Percentiles rank a stretch among this genome's conserved stretches.
Conservation (phyloP, 2,329 filamentous ascomycete genomes). For the Ophiostoma fasciatum region DNA sequence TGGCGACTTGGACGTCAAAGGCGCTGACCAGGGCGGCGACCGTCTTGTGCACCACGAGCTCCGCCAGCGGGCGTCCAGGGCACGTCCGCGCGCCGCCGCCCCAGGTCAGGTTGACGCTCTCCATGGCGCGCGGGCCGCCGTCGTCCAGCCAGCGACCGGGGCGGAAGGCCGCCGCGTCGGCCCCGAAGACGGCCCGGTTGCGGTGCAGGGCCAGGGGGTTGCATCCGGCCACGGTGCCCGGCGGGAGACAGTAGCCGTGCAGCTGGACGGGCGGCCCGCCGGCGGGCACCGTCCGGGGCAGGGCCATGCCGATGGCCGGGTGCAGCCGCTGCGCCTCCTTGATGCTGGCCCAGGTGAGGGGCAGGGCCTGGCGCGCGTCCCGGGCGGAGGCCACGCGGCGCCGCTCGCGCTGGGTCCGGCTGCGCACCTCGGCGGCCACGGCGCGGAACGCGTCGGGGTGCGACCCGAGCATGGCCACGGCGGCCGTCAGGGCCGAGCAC, state of each 20-base stretch:
- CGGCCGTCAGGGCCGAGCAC: conserved; percentile 35
- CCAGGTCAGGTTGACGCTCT: conserved; percentile 34
- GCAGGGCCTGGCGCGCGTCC: conserved; percentile 13
- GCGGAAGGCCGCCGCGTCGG: conserved; percentile 26
- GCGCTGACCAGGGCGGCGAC: conserved; percentile 25
- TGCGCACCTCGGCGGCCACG: conserved; percentile 19
- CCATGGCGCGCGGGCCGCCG: conserved; percentile 23
- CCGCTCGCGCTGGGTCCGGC: neutral
- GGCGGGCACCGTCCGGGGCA: conserved; percentile 29
- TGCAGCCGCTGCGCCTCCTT: conserved; percentile 35
- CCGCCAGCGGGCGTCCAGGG: conserved; percentile 34
- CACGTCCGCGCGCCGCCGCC: conserved; percentile 36
- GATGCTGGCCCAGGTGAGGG: conserved; percentile 29
- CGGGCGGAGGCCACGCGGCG: conserved; percentile 14
- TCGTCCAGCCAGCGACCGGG: conserved; percentile 32
- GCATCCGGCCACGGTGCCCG: conserved; percentile 34
- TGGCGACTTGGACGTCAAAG: conserved; percentile 27
- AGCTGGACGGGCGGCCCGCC: conserved; percentile 18
- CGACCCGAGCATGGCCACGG: conserved; percentile 30
- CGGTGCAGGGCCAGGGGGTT: conserved; percentile 35
- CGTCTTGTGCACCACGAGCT: conserved; percentile 32
- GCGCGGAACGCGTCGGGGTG: conserved; percentile 19
- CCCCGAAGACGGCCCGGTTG: conserved; percentile 33
- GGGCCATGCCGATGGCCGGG: conserved; percentile 36
- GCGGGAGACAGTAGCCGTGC: conserved; percentile 26